Evolutionary conservation across 2,329 filamentous ascomycete genomes (phyloP).

Genomic region (Neobulgaria alba): DNA sequence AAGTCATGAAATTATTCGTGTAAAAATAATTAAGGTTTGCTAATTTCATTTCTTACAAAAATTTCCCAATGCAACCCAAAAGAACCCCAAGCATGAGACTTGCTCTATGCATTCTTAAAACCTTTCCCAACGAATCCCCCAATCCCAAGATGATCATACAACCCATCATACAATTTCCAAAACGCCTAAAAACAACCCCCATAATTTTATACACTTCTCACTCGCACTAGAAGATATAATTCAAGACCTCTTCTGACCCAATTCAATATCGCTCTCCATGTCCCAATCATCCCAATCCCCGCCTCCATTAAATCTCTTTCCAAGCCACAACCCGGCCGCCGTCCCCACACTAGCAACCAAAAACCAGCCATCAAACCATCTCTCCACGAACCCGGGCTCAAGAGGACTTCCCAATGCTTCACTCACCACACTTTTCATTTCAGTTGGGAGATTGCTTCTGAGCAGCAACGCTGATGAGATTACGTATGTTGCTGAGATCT

Average conservation of each 20-base stretch:
- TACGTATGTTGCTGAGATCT: constrained; percentile 78
- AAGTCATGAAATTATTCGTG: too few relatives aligned
- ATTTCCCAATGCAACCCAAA: too few relatives aligned
- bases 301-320: constrained; percentile 47
- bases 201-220: neutral
- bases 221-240: neutral
- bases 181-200: neutral
- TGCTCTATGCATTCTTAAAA: too few relatives aligned
- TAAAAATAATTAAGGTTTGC: too few relatives aligned
- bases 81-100: too few relatives aligned
- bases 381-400: constrained; percentile 59
- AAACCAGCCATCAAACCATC: constrained; percentile 88
- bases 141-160: too few relatives aligned
- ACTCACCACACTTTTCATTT: constrained; percentile 68
- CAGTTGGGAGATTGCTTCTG: constrained; percentile 66
- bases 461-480: constrained; percentile 72
- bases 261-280: constrained; percentile 54
- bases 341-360: constrained; percentile 59
- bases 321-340: constrained; percentile 63
- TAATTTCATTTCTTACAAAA: too few relatives aligned
- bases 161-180: too few relatives aligned
- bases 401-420: constrained; percentile 71
- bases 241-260: constrained; percentile 61
- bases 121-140: too few relatives aligned
- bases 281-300: constrained; percentile 50